A percentile compares a stretch with the other conserved stretches of the same genome.
phyloP scores from a whole-genome alignment of 2,329 filamentous ascomycete species.

The Neofusicoccum parvum region DNA sequence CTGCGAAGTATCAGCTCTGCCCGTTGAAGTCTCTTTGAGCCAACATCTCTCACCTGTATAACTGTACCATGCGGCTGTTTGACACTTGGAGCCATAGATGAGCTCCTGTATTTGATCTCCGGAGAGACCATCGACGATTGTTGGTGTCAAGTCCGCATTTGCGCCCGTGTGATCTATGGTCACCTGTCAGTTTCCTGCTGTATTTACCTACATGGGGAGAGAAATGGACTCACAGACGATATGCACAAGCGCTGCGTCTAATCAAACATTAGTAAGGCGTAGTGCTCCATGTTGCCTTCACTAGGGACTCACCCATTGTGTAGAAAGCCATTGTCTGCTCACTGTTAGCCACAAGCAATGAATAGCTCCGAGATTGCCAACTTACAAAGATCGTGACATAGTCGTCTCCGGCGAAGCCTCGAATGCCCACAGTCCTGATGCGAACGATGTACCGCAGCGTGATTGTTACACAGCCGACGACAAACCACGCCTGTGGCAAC shows the following conservation, averaged over 20 bases:
- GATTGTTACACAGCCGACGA: conserved; percentile 36
- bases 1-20: conserved; percentile 32
- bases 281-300: no score
- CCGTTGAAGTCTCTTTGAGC: conserved; percentile 2
- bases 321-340: conserved; percentile 33
- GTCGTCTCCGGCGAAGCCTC: conserved; percentile 45
- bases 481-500: conserved; percentile 26
- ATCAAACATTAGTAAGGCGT: neutral
- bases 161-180: conserved; percentile 30
- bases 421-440: conserved; percentile 41
- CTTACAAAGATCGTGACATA: conserved; percentile 38
- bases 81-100: conserved; percentile 38
- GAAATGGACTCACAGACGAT: conserved; percentile 32
- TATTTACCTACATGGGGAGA: no score
- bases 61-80: conserved; percentile 44
- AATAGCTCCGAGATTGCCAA: neutral
- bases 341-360: neutral
- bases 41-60: neutral
- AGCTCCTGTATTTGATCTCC: conserved; percentile 33
- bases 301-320: conserved; percentile 27
- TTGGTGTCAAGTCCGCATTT: conserved; percentile 31
- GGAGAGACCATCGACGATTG: conserved; percentile 29
- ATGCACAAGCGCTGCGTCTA: conserved; percentile 39
- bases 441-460: conserved; percentile 40
- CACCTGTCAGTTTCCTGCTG: neutral